Base-by-base conservation (phyloP, 345 rosid species). In the Dipteronia sinensis region DNA sequence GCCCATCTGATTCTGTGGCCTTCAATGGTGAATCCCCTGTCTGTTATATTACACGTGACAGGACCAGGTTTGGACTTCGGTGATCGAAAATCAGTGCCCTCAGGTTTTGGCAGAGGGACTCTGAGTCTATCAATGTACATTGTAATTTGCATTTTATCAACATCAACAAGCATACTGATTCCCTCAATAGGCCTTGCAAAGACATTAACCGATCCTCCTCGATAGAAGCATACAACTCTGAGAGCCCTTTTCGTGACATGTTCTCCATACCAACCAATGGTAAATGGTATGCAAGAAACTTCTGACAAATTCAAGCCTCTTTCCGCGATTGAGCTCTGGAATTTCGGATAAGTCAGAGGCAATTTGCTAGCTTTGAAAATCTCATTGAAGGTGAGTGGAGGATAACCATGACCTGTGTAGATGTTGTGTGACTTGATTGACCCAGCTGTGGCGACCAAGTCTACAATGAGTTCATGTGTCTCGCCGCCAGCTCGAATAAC, bases 221-320 rank as follows among this genome's bases (percentile, higher is more conserved):
- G 71, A 16, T 92, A 89, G 64, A 85, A 90, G 80, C 94, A 92
- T 4, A 83, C 40, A 6, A 86, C 76, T 79, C 72, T 87, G 11
- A 92, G 72, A 22, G 86, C 85, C 11, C 96, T 83, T 81, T 73
- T 85, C 6, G 87, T 83, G 15, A 68, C 82, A 13, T 31, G 66
- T 77, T 90, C 90, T 3, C 95, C 97, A 29, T 85, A 91, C 95
- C 97, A 94, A 20, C 98, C 98, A 2, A 90, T 84, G 2, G 94
- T 88, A 74, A 92, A 83, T 47, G 94, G 88, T 25, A 87, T 56
- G 75, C 97, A 94, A 72, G 90, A 90, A 65, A 94, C 90, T 82
- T 92, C 91, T 0, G 92, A 89, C 65, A 90, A 27, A 69, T 91
- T 89, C 65, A 90, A 67, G 3, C 85, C 85, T 66, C 95, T 80